Percentiles rank a stretch among this genome's conserved stretches.
These are phyloP conservation scores for Debaryomyces maramus DNA, from an alignment of 805 yeast species.

Conservation along the genomic window DNA sequence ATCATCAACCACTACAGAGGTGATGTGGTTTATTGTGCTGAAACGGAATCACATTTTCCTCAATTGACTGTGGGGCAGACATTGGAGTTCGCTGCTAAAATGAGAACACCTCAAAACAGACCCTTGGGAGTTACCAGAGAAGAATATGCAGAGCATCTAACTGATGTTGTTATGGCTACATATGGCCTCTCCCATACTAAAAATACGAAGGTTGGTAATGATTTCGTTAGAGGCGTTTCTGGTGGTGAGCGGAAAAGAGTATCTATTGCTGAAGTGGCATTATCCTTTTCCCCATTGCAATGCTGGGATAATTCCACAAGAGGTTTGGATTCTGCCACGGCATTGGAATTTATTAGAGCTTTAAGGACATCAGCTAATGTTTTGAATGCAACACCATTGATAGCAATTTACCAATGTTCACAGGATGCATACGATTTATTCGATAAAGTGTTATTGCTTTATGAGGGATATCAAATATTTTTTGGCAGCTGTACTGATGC, in stretches of 20 bases:
- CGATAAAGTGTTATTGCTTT: constrained; percentile 60
- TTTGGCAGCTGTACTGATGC: constrained; percentile 58
- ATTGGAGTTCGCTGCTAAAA: constrained; percentile 57
- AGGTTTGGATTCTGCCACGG: constrained; percentile 71
- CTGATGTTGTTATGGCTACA: constrained; percentile 54
- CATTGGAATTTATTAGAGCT: constrained; percentile 62
- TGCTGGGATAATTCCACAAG: constrained; percentile 73
- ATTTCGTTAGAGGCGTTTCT: constrained; percentile 68
- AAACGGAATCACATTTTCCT: constrained; percentile 69
- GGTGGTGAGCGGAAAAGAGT: constrained; percentile 77
- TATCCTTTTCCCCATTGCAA: constrained; percentile 52
- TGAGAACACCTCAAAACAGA: constrained; percentile 64
- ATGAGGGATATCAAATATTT: constrained; percentile 60
- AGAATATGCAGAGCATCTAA: constrained; percentile 51
- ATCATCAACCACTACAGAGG: constrained; percentile 58
- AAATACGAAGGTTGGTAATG: constrained; percentile 65
- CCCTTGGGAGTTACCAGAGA: constrained; percentile 57
- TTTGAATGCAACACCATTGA: constrained; percentile 54
- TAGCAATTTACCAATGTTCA: constrained; percentile 69
- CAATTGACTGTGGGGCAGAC: constrained; percentile 68
- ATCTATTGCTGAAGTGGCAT: constrained; percentile 63
- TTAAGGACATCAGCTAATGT: constrained; percentile 60
- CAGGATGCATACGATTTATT: constrained; percentile 62
- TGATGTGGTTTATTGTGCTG: constrained; percentile 73
- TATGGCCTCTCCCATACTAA: constrained; percentile 61